Conservation (phyloP, 1,139 yeast species). For the Pneumocystis carinii region DNA sequence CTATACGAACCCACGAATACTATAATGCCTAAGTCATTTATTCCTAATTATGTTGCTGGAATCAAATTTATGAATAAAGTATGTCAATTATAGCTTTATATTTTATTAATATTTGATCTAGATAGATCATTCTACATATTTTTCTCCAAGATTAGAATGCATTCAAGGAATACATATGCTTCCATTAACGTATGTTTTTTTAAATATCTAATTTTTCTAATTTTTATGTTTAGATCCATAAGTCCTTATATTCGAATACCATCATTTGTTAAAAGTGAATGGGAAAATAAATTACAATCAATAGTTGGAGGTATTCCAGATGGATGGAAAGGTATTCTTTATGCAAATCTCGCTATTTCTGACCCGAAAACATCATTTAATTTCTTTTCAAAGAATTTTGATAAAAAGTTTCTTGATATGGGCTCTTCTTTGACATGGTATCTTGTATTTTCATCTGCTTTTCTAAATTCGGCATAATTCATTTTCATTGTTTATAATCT, state of each 20-base stretch:
- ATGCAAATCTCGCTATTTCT: constrained; percentile 39
- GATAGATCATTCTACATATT: constrained; percentile 80
- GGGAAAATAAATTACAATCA: constrained; percentile 41
- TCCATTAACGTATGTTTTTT: constrained; percentile 52
- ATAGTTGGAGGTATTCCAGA: constrained; percentile 43
- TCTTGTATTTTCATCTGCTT: constrained; percentile 56
- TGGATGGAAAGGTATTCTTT: constrained; percentile 82
- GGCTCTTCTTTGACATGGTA: constrained; percentile 92
- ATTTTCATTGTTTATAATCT: background rate
- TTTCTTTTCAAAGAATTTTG: background rate
- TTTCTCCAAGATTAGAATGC: constrained; percentile 61
- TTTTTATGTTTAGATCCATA: constrained; percentile 21
- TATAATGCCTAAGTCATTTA: constrained; percentile 41
- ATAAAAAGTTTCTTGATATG: constrained; percentile 45
- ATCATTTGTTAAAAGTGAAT: constrained; percentile 61
- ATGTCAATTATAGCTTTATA: background rate
- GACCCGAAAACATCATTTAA: background rate
- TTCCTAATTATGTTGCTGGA: constrained; percentile 59
- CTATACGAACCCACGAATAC: constrained; percentile 41
- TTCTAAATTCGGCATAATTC: constrained; percentile 7
- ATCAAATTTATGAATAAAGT: constrained; percentile 25
- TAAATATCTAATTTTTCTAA: background rate
- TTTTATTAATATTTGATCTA: constrained; percentile 45
- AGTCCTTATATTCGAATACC: constrained; percentile 62
- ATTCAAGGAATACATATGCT: constrained; percentile 94